Percentiles rank a stretch among this genome's conserved stretches.
These are phyloP conservation scores for Calonectria pseudoreteaudii DNA, from an alignment of 2,329 filamentous ascomycete species.

Conservation along the genomic window DNA sequence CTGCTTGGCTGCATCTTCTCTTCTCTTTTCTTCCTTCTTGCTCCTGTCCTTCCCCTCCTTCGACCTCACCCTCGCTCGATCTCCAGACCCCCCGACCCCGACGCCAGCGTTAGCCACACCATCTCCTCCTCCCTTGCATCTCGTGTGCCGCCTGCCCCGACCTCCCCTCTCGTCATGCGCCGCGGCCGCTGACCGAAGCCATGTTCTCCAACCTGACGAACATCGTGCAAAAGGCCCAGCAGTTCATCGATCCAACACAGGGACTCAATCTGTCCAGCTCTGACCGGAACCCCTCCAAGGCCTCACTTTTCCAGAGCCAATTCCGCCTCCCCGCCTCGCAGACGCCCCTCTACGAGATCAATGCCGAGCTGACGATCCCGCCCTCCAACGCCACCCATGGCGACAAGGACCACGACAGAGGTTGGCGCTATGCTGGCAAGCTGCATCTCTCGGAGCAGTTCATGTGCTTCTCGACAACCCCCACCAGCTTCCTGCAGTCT, in stretches of 20 bases:
- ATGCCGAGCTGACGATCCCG: slow-evolving; percentile 91
- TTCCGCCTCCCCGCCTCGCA: slow-evolving; percentile 95
- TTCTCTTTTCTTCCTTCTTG: neutral
- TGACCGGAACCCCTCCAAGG: slow-evolving; percentile 88
- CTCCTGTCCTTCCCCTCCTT: neutral
- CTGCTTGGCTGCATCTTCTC: neutral
- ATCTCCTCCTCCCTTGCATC: slow-evolving; percentile 23
- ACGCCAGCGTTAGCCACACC: neutral
- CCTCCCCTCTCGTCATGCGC: slow-evolving; percentile 51
- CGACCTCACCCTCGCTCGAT: neutral
- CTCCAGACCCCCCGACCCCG: neutral
- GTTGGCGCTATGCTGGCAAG: slow-evolving; percentile 91
- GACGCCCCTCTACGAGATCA: slow-evolving; percentile 95
- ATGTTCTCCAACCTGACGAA: slow-evolving; percentile 76
- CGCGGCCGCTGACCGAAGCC: slow-evolving; percentile 53
- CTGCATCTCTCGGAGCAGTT: slow-evolving; percentile 94
- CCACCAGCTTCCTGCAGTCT: slow-evolving; percentile 85
- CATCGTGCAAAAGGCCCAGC: slow-evolving; percentile 95
- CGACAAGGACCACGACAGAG: slow-evolving; percentile 77
- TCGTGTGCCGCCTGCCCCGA: slow-evolving; percentile 25
- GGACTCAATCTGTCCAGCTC: slow-evolving; percentile 78
- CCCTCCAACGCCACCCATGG: slow-evolving; percentile 77
- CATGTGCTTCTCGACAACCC: slow-evolving; percentile 95
- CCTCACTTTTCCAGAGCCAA: slow-evolving; percentile 92
- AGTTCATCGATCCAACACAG: slow-evolving; percentile 90